Conservation (phyloP, 768 basidiomycete species). For the Royoungia palumana region DNA sequence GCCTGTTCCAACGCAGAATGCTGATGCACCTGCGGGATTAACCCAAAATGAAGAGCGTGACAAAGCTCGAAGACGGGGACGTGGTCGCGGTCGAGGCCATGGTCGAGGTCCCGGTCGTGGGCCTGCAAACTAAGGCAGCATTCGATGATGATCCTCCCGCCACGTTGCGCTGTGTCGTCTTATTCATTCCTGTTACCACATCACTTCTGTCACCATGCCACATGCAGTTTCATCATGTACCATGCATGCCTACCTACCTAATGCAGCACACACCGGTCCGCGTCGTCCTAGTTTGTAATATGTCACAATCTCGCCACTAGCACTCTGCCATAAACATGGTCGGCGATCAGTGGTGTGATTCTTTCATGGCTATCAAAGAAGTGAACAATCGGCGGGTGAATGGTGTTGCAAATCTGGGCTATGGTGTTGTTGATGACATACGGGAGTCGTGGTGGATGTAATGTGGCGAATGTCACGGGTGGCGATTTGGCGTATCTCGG, state of each 20-base stretch:
- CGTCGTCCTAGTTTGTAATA: slow-evolving; percentile 14
- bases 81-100: slow-evolving; percentile 38
- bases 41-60: slow-evolving; percentile 33
- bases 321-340: slow-evolving; percentile 2
- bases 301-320: slow-evolving; percentile 13
- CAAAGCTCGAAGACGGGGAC: slow-evolving; percentile 37
- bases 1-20: slow-evolving; percentile 10
- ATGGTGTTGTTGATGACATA: neutral
- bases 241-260: slow-evolving; percentile 22
- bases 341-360: slow-evolving; percentile 18
- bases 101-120: slow-evolving; percentile 39
- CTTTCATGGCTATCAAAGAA: neutral
- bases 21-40: slow-evolving; percentile 7
- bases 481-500: slow-evolving; percentile 12
- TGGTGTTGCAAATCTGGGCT: neutral
- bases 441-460: neutral
- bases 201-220: slow-evolving; percentile 17
- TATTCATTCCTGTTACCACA: slow-evolving; percentile 20
- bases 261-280: slow-evolving; percentile 10
- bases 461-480: neutral
- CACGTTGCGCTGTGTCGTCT: slow-evolving; percentile 18
- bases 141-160: slow-evolving; percentile 3
- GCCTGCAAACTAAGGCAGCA: slow-evolving; percentile 25
- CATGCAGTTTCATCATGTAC: slow-evolving; percentile 20
- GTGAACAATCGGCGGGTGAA: neutral